phyloP scores from a whole-genome alignment of 1,139 yeast species.

The Maudiozyma humilis region DNA sequence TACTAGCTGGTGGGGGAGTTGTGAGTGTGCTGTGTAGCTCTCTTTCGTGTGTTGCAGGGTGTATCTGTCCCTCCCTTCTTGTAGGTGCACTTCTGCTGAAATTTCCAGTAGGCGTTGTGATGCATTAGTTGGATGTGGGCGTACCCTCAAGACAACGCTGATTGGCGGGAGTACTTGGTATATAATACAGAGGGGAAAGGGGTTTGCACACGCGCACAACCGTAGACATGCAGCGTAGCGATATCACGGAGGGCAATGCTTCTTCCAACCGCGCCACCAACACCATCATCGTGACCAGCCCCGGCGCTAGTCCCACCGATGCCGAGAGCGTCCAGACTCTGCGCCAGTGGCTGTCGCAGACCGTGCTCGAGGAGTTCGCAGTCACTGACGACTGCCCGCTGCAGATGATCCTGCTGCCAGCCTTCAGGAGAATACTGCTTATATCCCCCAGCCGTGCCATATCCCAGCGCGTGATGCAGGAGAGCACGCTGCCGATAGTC shows the following conservation, averaged over 20 bases:
- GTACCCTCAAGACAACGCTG: too few species aligned
- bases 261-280: constrained; percentile 10
- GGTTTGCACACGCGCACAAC: too few species aligned
- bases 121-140: background rate
- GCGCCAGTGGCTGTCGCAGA: constrained; percentile 11
- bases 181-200: too few species aligned
- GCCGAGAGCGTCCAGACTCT: constrained; percentile 7
- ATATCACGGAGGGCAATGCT: background rate
- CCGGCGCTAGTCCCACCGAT: constrained; percentile 6
- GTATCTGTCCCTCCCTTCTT: background rate
- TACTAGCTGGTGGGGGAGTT: too few species aligned
- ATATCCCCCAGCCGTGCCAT: constrained; percentile 16
- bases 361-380: constrained; percentile 8
- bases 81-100: too few species aligned
- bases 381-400: constrained; percentile 14
- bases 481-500: background rate
- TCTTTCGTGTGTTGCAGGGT: too few species aligned
- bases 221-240: too few species aligned
- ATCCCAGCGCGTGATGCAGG: constrained; percentile 3
- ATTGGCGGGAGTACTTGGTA: too few species aligned
- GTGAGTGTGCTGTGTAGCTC: too few species aligned
- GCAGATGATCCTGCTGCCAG: constrained; percentile 15
- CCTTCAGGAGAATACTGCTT: constrained; percentile 17
- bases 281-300: constrained; percentile 18
- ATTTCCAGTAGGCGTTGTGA: too few species aligned